Conservation (phyloP, 1,284 basidiomycete genomes). For the Moesziomyces aphidis region DNA sequence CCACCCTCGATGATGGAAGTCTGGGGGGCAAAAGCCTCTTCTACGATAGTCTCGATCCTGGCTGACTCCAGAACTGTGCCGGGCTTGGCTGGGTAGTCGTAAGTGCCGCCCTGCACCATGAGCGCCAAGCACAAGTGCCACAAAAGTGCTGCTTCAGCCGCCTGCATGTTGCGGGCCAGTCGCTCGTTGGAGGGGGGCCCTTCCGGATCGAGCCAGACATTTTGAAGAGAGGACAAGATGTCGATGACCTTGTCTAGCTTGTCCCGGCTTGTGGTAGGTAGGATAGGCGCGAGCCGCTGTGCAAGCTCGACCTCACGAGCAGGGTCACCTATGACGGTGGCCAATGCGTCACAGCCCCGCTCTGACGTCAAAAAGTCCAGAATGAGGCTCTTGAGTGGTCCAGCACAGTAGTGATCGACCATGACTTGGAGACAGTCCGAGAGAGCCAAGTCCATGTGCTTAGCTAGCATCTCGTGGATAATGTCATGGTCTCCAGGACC, state of each 20-base stretch:
- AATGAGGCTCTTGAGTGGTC: not conserved
- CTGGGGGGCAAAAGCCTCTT: not conserved
- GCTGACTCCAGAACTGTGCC: not conserved
- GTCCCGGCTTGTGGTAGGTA: conserved; percentile 7
- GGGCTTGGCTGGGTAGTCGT: not conserved
- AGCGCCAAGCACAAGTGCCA: conserved; percentile 18
- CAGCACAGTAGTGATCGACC: conserved; percentile 1
- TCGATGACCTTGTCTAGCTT: conserved; percentile 5
- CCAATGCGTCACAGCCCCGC: not conserved
- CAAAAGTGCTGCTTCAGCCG: conserved; percentile 9
- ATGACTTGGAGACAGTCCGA: conserved; percentile 15
- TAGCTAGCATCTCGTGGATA: conserved; percentile 4
- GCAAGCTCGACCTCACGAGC: conserved; percentile 9
- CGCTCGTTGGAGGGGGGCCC: not conserved
- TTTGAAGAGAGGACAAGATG: conserved; percentile 15
- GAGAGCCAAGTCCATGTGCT: conserved; percentile 8
- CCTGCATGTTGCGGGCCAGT: not conserved
- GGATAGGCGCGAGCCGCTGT: conserved; percentile 4
- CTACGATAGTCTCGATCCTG: not conserved
- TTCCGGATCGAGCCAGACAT: conserved; percentile 15
- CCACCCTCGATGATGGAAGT: not conserved
- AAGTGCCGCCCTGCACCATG: conserved; percentile 4
- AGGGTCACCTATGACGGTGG: conserved; percentile 6
- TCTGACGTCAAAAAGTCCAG: conserved; percentile 11
- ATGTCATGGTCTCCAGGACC: conserved; percentile 8